A percentile compares a stretch with the other conserved stretches of the same genome.
Evolutionary conservation across 1,139 yeast species (phyloP).

Genomic region (Geotrichum aggregatum): DNA sequence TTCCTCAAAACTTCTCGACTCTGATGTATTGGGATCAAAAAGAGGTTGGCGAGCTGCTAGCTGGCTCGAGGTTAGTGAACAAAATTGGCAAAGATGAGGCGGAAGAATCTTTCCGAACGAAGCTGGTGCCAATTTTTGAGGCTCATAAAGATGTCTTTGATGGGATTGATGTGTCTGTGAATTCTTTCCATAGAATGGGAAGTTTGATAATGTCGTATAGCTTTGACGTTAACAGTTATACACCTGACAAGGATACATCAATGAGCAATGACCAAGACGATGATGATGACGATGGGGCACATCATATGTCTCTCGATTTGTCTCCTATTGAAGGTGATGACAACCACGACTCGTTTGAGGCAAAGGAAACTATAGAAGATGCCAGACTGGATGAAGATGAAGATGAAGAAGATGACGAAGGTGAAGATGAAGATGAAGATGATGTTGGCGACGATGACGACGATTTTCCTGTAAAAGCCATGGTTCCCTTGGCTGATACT

Average conservation of each 20-base stretch:
- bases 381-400: no score
- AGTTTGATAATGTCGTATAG: slow-evolving; percentile 64
- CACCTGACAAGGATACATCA: slow-evolving; percentile 6
- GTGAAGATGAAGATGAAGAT: slow-evolving; percentile 34
- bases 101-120: slow-evolving; percentile 50
- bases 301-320: slow-evolving; percentile 22
- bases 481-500: slow-evolving; percentile 92
- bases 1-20: slow-evolving; percentile 63
- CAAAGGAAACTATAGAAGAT: no score
- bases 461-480: slow-evolving; percentile 61
- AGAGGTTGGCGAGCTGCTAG: slow-evolving; percentile 49
- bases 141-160: slow-evolving; percentile 31
- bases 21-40: slow-evolving; percentile 72
- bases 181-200: slow-evolving; percentile 68
- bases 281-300: slow-evolving; percentile 23
- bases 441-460: slow-evolving; percentile 40
- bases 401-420: slow-evolving; percentile 42
- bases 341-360: slow-evolving; percentile 37
- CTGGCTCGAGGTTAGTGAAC: slow-evolving; percentile 66
- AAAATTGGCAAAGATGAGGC: slow-evolving; percentile 73
- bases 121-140: slow-evolving; percentile 38
- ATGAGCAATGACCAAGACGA: slow-evolving; percentile 22
- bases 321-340: slow-evolving; percentile 31
- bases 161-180: slow-evolving; percentile 43
- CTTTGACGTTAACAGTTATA: slow-evolving; percentile 49